Base-by-base conservation (phyloP, 2,329 filamentous ascomycete genomes). In the Metarhizium anisopliae region DNA sequence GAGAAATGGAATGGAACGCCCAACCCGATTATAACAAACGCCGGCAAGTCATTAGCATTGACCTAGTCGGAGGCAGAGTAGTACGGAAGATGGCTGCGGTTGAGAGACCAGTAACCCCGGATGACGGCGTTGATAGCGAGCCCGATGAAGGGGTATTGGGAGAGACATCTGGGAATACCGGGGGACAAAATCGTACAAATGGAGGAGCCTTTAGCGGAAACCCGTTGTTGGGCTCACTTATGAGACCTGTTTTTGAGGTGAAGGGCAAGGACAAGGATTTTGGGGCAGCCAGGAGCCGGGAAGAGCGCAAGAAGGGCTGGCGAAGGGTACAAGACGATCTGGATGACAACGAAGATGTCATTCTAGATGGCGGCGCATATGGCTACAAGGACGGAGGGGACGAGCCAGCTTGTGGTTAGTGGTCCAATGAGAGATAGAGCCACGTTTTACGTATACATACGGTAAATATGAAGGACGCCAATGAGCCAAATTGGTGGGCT, bases 21-120 rank as follows among this genome's bases (percentile, higher is more conserved):
- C 77, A 82, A 53, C 90, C 91, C 0, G 92, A 95, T 59, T 96
- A 91, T 70, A 92, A 96, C 74, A 95, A 93, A 78, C 81, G 89
- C 57, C 83, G 81, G 63, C 86, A 94, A 58, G 87, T 96, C 1
- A 81, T 95, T 61, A 93, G 88, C 65, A 88, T 96, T 58, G 90
- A 96, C 67, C 74, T 96, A 0, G 84, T 85, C 8, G 86, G 86
- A 0, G 86, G 87, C 18, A 91, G 86, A 63, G 83, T 95, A 2
- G 84, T 94, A 4, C 83, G 81, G 58, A 82, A 82, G 62, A 89
- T 89, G 80, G 82, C 80, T 16, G 79, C 84, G 4, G 69, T 81
- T 20, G 84, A 87, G 59, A 74, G 79, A 50, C 82, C 80, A 4
- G 72, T 72, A 3, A 81, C 77, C 6, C 84, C 84, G 0, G 74